Percentiles rank a stretch among this genome's conserved stretches.
Evolutionary conservation across 257 asterid species (phyloP).

Genomic region (Solanum lignicaule): DNA sequence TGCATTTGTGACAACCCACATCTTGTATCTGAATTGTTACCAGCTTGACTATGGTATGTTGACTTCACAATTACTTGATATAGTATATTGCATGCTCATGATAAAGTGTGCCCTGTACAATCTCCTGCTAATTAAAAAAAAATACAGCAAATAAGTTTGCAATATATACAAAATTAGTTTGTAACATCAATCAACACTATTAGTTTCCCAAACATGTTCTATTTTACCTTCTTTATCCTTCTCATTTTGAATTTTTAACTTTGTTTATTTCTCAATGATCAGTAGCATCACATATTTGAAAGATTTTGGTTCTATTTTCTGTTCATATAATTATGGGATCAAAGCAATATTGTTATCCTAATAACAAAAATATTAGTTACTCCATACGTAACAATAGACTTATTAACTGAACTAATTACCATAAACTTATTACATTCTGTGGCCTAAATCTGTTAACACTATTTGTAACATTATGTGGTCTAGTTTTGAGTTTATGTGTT

Average conservation of each 20-base stretch:
- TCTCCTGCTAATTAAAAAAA: neutral
- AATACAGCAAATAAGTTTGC: neutral
- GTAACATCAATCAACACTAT: neutral
- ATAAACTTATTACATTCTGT: neutral
- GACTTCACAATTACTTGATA: neutral
- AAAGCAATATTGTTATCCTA: neutral
- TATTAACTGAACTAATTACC: neutral
- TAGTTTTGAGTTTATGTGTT: neutral
- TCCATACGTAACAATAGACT: neutral
- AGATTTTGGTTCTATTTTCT: neutral
- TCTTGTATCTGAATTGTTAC: conserved; percentile 65
- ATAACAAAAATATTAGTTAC: neutral
- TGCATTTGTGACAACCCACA: conserved; percentile 65
- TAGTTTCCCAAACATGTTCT: neutral
- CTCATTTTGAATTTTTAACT: neutral
- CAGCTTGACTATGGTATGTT: conserved; percentile 52
- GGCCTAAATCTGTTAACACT: neutral
- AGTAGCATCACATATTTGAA: neutral
- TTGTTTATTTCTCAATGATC: neutral
- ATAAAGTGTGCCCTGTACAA: neutral
- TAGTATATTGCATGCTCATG: neutral
- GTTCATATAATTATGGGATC: neutral
- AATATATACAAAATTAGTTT: neutral
- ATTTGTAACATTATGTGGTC: neutral
- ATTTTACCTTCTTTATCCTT: neutral